These are phyloP conservation scores for Paraphaeosphaeria minitans DNA, from an alignment of 2,329 filamentous ascomycete species.

Conservation along the genomic window DNA sequence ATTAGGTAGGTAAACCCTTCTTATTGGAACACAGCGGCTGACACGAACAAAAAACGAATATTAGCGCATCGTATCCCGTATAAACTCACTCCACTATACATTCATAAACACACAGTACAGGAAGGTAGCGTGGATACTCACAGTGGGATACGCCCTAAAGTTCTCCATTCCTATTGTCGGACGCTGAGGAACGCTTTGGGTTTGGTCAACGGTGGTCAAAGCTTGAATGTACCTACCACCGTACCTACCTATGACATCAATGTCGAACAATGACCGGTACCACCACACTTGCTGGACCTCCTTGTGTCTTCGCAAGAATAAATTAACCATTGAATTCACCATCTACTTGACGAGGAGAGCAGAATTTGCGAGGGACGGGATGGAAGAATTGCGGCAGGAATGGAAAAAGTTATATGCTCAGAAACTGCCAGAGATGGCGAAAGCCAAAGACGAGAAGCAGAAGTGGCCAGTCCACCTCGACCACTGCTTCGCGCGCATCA, in stretches of 20 bases:
- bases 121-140: too few species aligned
- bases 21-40: too few species aligned
- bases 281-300: background rate
- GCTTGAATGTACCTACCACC: background rate
- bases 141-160: too few species aligned
- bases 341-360: too few species aligned
- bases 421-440: background rate
- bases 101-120: too few species aligned
- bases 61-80: too few species aligned
- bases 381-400: background rate
- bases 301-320: background rate
- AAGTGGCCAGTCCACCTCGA: background rate
- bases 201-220: background rate
- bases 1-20: too few species aligned
- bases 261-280: background rate
- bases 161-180: too few species aligned
- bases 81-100: too few species aligned
- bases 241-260: background rate
- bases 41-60: too few species aligned
- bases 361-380: background rate
- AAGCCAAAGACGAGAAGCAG: background rate
- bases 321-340: background rate
- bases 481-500: background rate
- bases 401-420: background rate
- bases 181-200: background rate